These are phyloP conservation scores for Xylariaceae sp. DNA, from an alignment of 2,329 filamentous ascomycete species.

Conservation along the genomic window DNA sequence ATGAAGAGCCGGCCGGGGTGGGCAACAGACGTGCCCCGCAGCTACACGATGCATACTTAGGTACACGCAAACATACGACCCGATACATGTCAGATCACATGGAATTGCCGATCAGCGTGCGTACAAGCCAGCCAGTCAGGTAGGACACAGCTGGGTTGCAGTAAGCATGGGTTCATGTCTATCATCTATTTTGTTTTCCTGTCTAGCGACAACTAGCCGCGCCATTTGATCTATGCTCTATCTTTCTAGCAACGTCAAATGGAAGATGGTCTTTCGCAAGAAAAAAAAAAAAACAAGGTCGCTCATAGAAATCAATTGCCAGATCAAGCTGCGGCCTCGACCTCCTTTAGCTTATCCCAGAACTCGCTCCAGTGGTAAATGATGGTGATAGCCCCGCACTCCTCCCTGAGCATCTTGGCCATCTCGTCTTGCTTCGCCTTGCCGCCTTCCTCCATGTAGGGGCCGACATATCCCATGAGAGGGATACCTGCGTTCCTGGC, in stretches of 20 bases:
- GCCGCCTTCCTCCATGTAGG: conserved; percentile 50
- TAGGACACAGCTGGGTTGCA: no score
- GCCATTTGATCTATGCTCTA: not conserved
- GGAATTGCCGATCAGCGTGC: no score
- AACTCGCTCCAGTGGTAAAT: conserved; percentile 60
- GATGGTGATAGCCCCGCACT: conserved; percentile 55
- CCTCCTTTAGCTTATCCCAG: conserved; percentile 40
- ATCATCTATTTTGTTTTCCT: not conserved
- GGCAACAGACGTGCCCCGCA: no score
- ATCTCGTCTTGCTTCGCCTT: conserved; percentile 60
- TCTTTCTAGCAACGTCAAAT: not conserved
- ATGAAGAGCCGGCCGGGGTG: no score
- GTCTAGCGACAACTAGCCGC: not conserved
- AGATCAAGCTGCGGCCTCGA: conserved; percentile 29
- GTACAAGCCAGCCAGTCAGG: no score
- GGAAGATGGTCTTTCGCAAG: not conserved
- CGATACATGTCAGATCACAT: no score
- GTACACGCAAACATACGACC: no score
- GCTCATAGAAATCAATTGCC: not conserved
- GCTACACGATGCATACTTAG: no score
- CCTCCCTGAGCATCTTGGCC: conserved; percentile 54
- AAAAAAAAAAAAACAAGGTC: not conserved
- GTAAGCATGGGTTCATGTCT: not conserved
- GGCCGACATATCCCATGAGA: conserved; percentile 80
- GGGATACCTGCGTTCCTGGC: conserved; percentile 73